These are phyloP conservation scores for Ceratobasidium sp. DNA, from an alignment of 1,284 basidiomycete genomes.

Conservation along the genomic window DNA sequence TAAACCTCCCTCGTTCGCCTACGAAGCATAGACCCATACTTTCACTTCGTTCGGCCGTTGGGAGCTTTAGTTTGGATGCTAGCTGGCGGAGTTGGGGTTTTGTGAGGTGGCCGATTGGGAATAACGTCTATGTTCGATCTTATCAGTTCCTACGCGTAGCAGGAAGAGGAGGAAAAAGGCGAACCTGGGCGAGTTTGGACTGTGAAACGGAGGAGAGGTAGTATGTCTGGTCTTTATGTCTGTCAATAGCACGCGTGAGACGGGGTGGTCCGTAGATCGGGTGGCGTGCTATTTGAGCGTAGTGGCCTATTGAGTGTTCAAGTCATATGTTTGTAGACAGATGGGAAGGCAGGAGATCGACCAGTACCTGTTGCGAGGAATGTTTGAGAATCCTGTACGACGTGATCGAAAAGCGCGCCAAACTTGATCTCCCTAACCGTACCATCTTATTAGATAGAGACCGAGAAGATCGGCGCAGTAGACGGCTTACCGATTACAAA, in stretches of 20 bases:
- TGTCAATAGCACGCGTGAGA: conserved; percentile 75
- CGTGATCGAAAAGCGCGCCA: conserved; percentile 81
- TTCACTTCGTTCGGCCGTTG: conserved; percentile 85
- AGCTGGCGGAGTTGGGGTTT: conserved; percentile 84
- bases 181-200: conserved; percentile 65
- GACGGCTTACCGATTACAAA: conserved; percentile 83
- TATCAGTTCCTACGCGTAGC: background rate
- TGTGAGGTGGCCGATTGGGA: conserved; percentile 78
- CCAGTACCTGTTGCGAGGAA: conserved; percentile 85
- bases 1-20: conserved; percentile 83
- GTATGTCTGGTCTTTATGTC: conserved; percentile 92
- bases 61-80: conserved; percentile 76
- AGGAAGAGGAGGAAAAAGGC: conserved; percentile 39
- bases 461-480: background rate
- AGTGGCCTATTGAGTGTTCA: conserved; percentile 75
- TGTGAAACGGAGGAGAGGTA: conserved; percentile 88
- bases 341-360: background rate
- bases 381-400: conserved; percentile 61
- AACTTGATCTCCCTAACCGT: conserved; percentile 90
- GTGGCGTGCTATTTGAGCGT: conserved; percentile 75
- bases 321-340: no score
- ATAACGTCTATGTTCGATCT: conserved; percentile 70
- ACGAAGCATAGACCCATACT: conserved; percentile 98
- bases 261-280: conserved; percentile 69
- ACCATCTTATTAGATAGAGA: background rate